Base-by-base conservation (phyloP, 2,329 filamentous ascomycete genomes). In the Aschersonia sp. region DNA sequence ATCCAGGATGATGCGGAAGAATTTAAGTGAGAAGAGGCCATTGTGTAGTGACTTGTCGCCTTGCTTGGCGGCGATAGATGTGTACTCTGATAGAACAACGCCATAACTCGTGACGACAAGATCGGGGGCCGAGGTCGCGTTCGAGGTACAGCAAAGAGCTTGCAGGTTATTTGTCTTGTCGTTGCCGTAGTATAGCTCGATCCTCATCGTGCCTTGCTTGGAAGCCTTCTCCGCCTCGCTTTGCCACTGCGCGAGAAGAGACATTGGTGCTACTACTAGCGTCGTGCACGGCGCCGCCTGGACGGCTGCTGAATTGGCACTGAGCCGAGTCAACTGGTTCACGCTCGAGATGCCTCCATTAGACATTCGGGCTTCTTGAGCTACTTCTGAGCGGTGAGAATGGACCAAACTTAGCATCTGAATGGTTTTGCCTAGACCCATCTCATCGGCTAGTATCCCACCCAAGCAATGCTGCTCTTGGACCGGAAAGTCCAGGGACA, bases 361-460 rank as follows among this genome's bases (percentile, higher is more conserved):
- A 32, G 63, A 51, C 5, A 57, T 54, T n/a, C 67, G 65, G 22
- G 66, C 60, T 30, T 62, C 58, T 11, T 63, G 57, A 4, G 70
- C 68, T 11, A 70, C 59, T 29, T 82, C 72, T 4, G 79, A 82
- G 52, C 77, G 79, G 60, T 97, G 86, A 0, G 86, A 79, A 61
- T 98, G 92, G 5, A 98, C 77, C 45, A 98, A 69, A 64, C 87
- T 92, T 52, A 98, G 78, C 88, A 98, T 97, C 60, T 98, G 90
- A 47, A 98, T 97, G 0, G 92, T 98, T 68, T 98, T 98, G 35
- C 92, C 92, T 2, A 98, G 71, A 44, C 92, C 92, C 92, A 98
- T 98, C 65, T 97, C 85, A 58, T 98, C 92, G 7, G 92, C 92
- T 42, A 98, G 69, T 49, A 98, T 86, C 5, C 92, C 92, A 43